Conservation (phyloP, 805 yeast genomes). For the Kodamaea restingae region DNA sequence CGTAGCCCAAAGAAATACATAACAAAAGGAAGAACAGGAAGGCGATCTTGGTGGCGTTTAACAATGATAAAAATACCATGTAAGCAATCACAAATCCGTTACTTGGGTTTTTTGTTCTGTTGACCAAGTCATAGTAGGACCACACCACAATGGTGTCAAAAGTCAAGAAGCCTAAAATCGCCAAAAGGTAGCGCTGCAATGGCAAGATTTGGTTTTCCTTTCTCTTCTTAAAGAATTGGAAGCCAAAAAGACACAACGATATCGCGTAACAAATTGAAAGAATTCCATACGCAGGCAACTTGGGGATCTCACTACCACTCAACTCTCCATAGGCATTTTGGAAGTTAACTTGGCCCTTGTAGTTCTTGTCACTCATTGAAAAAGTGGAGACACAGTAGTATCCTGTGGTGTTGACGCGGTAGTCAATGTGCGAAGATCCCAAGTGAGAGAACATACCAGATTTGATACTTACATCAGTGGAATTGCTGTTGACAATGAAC, state of each 20-base stretch:
- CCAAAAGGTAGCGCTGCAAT: slow-evolving; percentile 85
- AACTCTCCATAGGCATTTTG: slow-evolving; percentile 90
- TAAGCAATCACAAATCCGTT: slow-evolving; percentile 63
- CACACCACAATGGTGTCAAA: slow-evolving; percentile 82
- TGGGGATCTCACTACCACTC: slow-evolving; percentile 87
- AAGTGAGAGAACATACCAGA: slow-evolving; percentile 51
- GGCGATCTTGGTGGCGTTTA: slow-evolving; percentile 78
- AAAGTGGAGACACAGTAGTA: slow-evolving; percentile 86
- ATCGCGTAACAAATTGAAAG: slow-evolving; percentile 80
- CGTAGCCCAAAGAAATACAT: slow-evolving; percentile 88
- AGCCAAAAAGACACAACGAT: slow-evolving; percentile 76
- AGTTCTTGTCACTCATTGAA: slow-evolving; percentile 43
- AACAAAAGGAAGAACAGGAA: slow-evolving; percentile 80
- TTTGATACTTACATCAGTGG: slow-evolving; percentile 50
- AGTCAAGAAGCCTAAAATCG: slow-evolving; percentile 76
- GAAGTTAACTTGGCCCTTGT: slow-evolving; percentile 68
- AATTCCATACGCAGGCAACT: slow-evolving; percentile 82
- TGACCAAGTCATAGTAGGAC: slow-evolving; percentile 85
- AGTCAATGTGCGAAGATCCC: slow-evolving; percentile 60
- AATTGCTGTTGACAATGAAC: slow-evolving; percentile 53
- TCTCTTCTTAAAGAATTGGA: slow-evolving; percentile 79
- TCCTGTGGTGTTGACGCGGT: slow-evolving; percentile 71
- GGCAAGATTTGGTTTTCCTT: slow-evolving; percentile 73
- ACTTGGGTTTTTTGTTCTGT: slow-evolving; percentile 46
- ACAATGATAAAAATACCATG: slow-evolving; percentile 69